These are phyloP conservation scores for Mycosphaerelloides madeirae DNA, from an alignment of 2,329 filamentous ascomycete species.

Conservation along the genomic window DNA sequence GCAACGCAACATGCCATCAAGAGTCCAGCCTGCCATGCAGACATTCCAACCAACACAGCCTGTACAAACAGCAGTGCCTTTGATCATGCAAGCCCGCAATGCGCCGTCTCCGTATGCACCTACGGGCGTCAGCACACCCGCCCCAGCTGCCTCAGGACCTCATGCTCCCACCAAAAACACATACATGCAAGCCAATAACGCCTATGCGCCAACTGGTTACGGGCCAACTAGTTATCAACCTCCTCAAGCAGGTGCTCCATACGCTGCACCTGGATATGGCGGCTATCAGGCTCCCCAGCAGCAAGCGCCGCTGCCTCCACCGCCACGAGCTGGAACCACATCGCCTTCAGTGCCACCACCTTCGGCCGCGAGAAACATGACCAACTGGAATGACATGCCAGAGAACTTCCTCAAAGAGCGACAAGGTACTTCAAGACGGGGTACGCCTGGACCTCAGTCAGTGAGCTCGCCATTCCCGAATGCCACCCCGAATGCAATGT, in stretches of 20 bases:
- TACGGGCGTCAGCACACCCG: slow-evolving; percentile 39
- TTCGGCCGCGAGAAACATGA: slow-evolving; percentile 64
- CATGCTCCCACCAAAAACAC: slow-evolving; percentile 44
- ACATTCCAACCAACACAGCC: slow-evolving; percentile 39
- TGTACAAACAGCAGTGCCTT: slow-evolving; percentile 37
- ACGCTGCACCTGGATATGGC: slow-evolving; percentile 37
- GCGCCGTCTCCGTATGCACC: slow-evolving; percentile 39
- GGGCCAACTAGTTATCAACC: slow-evolving; percentile 38
- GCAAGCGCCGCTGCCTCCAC: slow-evolving; percentile 49
- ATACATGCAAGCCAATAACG: slow-evolving; percentile 28
- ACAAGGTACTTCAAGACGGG: slow-evolving; percentile 57
- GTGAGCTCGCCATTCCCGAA: slow-evolving; percentile 73
- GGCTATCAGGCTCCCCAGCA: slow-evolving; percentile 42
- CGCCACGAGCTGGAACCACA: slow-evolving; percentile 62
- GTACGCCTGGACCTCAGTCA: slow-evolving; percentile 64
- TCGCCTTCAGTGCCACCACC: slow-evolving; percentile 62
- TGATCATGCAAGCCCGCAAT: slow-evolving; percentile 33
- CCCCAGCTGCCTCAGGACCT: slow-evolving; percentile 42
- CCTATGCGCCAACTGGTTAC: slow-evolving; percentile 32
- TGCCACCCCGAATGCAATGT: slow-evolving; percentile 48
- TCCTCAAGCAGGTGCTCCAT: slow-evolving; percentile 40
- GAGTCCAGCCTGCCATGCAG: slow-evolving; percentile 16
- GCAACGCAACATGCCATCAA: slow-evolving; percentile 22
- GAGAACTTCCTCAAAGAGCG: slow-evolving; percentile 68
- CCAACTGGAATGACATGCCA: slow-evolving; percentile 93